Percentiles rank a stretch among this genome's conserved stretches.
phyloP scores from a whole-genome alignment of 2,329 filamentous ascomycete genomes.

The Fusarium palustre region DNA sequence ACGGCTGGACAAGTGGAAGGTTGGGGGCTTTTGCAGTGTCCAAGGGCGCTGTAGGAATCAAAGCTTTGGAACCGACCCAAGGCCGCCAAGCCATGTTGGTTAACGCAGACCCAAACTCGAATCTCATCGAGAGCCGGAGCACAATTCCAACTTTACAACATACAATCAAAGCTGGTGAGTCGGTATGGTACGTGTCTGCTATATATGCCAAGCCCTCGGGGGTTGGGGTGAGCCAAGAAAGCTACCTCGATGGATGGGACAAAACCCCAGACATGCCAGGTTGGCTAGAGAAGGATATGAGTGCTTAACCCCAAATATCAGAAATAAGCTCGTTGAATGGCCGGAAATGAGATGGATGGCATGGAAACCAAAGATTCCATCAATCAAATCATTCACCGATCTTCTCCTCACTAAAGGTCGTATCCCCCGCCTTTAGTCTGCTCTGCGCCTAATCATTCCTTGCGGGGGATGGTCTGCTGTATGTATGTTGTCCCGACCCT shows the following conservation, averaged over 20 bases:
- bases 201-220: slow-evolving; percentile 76
- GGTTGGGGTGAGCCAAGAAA: slow-evolving; percentile 61
- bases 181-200: slow-evolving; percentile 75
- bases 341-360: slow-evolving; percentile 19
- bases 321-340: slow-evolving; percentile 20
- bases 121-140: slow-evolving; percentile 78
- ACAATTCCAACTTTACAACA: slow-evolving; percentile 76
- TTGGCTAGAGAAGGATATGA: slow-evolving; percentile 69
- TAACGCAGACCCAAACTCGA: slow-evolving; percentile 83
- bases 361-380: slow-evolving; percentile 40
- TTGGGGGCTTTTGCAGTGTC: slow-evolving; percentile 68
- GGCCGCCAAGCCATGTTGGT: slow-evolving; percentile 72
- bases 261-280: slow-evolving; percentile 66
- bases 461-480: slow-evolving; percentile 33
- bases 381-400: slow-evolving; percentile 39
- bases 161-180: slow-evolving; percentile 67
- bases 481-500: slow-evolving; percentile 17
- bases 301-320: slow-evolving; percentile 34
- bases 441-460: slow-evolving; percentile 12
- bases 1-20: slow-evolving; percentile 63
- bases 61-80: slow-evolving; percentile 62
- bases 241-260: slow-evolving; percentile 72
- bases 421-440: slow-evolving; percentile 22
- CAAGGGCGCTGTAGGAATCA: slow-evolving; percentile 68
- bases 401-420: slow-evolving; percentile 34